Conservation (phyloP, 140 eudicot genomes). For the Anethum foeniculum region DNA sequence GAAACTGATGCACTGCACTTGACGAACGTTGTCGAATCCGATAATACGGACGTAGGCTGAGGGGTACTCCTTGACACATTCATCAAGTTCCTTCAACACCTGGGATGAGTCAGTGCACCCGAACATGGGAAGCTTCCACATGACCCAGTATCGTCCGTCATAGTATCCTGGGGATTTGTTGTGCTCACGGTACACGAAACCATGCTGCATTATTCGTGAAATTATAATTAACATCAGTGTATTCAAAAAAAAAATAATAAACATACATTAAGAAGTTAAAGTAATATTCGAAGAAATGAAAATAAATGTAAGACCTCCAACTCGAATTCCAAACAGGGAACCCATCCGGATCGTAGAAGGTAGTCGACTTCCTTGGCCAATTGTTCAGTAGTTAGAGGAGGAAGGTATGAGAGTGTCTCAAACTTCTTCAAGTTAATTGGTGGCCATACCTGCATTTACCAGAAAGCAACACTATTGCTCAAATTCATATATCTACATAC, state of each 20-base stretch:
- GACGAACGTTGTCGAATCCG: conserved; percentile 71
- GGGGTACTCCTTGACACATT: conserved; percentile 50
- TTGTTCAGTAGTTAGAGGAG: conserved; percentile 14
- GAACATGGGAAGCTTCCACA: conserved; percentile 42
- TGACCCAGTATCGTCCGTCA: conserved; percentile 64
- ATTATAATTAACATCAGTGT: not conserved
- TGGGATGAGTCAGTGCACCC: conserved; percentile 18
- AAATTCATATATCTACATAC: not conserved
- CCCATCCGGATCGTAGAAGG: conserved; percentile 33
- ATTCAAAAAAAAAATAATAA: too few relatives aligned
- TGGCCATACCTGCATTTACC: conserved; percentile 36
- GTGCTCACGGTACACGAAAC: conserved; percentile 64
- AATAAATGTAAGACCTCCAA: not conserved
- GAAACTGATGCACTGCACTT: conserved; percentile 80
- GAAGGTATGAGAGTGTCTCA: conserved; percentile 52
- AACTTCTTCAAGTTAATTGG: conserved; percentile 27
- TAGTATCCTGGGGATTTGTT: conserved; percentile 61
- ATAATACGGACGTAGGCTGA: conserved; percentile 43
- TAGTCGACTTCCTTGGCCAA: conserved; percentile 33
- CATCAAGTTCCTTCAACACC: conserved; percentile 19
- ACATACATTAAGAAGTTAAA: not conserved
- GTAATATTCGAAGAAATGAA: not conserved
- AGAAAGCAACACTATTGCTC: not conserved
- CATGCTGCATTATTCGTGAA: conserved; percentile 24
- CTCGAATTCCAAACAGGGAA: conserved; percentile 52